These are phyloP conservation scores for Puya raimondii DNA, from an alignment of 176 grass and related monocot species.

Conservation along the genomic window DNA sequence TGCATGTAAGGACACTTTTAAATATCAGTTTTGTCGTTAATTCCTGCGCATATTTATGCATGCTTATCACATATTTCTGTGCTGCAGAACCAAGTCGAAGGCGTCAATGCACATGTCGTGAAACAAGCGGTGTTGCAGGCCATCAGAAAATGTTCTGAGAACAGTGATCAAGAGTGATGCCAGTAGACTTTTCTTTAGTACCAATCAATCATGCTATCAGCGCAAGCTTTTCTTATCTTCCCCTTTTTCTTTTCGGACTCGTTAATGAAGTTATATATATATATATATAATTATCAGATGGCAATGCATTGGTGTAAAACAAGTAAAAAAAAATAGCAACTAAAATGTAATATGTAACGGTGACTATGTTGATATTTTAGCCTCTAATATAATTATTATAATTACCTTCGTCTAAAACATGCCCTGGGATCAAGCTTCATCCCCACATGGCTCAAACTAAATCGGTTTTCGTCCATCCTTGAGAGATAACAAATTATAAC, in stretches of 20 bases:
- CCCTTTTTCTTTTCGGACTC: background rate
- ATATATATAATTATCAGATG: no score
- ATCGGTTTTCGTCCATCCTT: no score
- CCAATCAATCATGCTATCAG: background rate
- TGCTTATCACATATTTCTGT: background rate
- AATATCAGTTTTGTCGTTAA: background rate
- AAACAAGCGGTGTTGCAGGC: conserved; percentile 76
- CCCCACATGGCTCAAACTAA: no score
- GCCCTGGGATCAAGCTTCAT: no score
- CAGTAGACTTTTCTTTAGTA: background rate
- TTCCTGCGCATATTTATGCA: background rate
- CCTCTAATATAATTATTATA: no score
- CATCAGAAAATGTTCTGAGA: conserved; percentile 36
- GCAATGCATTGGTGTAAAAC: no score
- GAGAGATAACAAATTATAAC: no score
- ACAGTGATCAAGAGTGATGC: conserved; percentile 7
- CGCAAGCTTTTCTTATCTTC: background rate
- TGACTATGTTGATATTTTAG: background rate
- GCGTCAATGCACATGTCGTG: conserved; percentile 46
- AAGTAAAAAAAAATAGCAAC: background rate
- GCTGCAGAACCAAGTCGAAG: conserved; percentile 31
- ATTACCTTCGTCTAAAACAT: no score
- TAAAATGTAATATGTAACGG: background rate
- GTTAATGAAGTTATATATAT: no score
- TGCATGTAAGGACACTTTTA: no score